Evolutionary conservation across 257 asterid species (phyloP), one percentile per base, ranked within the genome.

Genomic region (Oldenlandia corymbosa): DNA sequence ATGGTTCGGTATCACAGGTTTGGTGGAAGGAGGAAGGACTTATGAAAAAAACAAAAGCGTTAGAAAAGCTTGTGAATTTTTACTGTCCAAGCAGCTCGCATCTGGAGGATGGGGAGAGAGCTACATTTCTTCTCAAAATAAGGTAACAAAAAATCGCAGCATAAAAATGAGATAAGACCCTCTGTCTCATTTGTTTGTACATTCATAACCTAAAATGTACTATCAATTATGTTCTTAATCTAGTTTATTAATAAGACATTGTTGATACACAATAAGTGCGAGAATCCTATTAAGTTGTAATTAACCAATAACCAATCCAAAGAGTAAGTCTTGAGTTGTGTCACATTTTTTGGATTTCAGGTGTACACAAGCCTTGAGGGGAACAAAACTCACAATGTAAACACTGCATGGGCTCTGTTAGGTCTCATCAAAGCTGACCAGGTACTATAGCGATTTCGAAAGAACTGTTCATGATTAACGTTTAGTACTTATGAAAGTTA

Each of bases 61-160:
- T 4, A 76, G 83, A 71, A 84, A 69, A 75, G 91, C 91, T 21
- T 78, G 85, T 68, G 75, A 80, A n/a, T 34, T 84, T 87, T 75
- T 84, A 26, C 78, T 87, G 28, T 84, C 91, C 13, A 87, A 80
- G 54, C 95, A 87, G 45, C 86, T 87, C 46, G 21, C 72, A 17
- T 80, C 72, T 20, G 91, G 91, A 50, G 95, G 95, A 12, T 84
- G 95, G 95, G 91, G 89, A 32, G 91, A 87, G 72, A 82, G 89
- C 76, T 87, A 80, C 17, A 82, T 62, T 73, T 87, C 95, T 34
- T 69, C 87, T 72, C 89, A 80, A 71, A 58, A 80, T 61, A 79
- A 78, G 85, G 95, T 81, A 52, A 12, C 10, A 26, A 26, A 20
- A 3, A n/a, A n/a, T n/a, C n/a, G n/a, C n/a, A 3, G 4, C 28